Evolutionary conservation across 2,329 filamentous ascomycete genomes (phyloP), one percentile per base, ranked within the genome.

Genomic region (Aspergillus neotritici): DNA sequence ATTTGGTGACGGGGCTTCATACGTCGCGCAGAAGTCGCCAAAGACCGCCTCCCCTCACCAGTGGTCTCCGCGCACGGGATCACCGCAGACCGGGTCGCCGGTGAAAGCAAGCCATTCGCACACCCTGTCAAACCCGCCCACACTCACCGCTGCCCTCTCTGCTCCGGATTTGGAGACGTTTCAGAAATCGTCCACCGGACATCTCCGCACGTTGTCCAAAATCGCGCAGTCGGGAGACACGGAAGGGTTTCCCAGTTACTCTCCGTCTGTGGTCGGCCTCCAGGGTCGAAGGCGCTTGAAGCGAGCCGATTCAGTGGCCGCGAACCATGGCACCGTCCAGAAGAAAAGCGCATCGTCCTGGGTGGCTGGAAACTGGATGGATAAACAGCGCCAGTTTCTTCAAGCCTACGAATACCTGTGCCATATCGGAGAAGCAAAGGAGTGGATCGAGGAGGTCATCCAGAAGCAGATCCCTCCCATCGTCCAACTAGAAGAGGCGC

Each of bases 361-460:
- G 84, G 81, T 87, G 50, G 83, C 83, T 14, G 80, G 86, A 38
- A 94, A 91, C 63, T 98, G 93, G 93, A 98, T 98, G 91, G 93
- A 98, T 65, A 93, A 94, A 63, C 91, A 98, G 63, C 81, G 93
- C 17, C 91, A 97, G 64, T 97, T 96, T 59, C 71, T 98, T 41
- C 87, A 94, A 66, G 93, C 93, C 5, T 98, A 98, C 62, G 93
- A 98, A 65, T 98, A 98, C 63, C 83, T 98, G 31, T 98, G 93
- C 63, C 93, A 98, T 62, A 97, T 98, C 53, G 93, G 93, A 64
- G 93, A 98, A 72, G 93, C 93, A 15, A 97, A 97, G 64, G 91
- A 97, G 67, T 98, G 93, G 93, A 95, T 98, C 53, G 93, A 98
- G 61, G 82, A 94, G 62, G 81, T 96, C 47, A 87, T 93, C 43